A percentile compares a stretch with the other conserved stretches of the same genome.
Conservation (phyloP, 495 filamentous ascomycete genomes). For the Amphirosellinia nigrospora region DNA sequence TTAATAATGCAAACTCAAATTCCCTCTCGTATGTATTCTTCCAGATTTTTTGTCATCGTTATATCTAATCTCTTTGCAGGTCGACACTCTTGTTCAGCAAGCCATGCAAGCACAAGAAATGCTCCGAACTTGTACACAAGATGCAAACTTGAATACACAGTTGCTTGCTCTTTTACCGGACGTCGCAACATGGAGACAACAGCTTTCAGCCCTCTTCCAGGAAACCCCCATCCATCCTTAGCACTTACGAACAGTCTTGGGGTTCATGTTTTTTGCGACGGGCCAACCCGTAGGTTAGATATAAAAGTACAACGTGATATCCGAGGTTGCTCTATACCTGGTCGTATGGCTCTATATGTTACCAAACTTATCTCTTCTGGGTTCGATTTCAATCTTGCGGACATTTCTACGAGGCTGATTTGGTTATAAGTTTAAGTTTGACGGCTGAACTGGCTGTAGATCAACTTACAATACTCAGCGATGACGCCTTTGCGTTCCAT, state of each 20-base stretch:
- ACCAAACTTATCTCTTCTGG: slow-evolving; percentile 57
- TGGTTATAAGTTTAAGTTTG: slow-evolving; percentile 48
- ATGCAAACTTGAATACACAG: slow-evolving; percentile 17
- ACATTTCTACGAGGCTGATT: slow-evolving; percentile 42
- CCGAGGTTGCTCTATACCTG: slow-evolving; percentile 70
- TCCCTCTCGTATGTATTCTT: slow-evolving; percentile 49
- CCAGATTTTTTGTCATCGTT: background rate
- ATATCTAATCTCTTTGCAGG: slow-evolving; percentile 35
- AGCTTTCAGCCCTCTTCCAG: slow-evolving; percentile 64
- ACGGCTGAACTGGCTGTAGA: slow-evolving; percentile 51
- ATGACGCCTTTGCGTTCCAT: slow-evolving; percentile 45
- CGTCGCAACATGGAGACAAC: slow-evolving; percentile 47
- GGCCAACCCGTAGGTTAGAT: slow-evolving; percentile 29
- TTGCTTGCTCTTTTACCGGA: slow-evolving; percentile 47
- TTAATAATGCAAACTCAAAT: slow-evolving; percentile 44
- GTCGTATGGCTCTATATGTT: slow-evolving; percentile 75
- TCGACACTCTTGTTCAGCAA: slow-evolving; percentile 54
- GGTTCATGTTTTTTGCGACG: slow-evolving; percentile 72
- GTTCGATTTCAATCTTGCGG: slow-evolving; percentile 37
- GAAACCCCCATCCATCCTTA: slow-evolving; percentile 63
- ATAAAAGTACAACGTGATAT: slow-evolving; percentile 59
- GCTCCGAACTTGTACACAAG: slow-evolving; percentile 31
- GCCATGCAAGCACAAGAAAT: slow-evolving; percentile 37
- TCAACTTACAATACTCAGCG: slow-evolving; percentile 46
- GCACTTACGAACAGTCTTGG: slow-evolving; percentile 74